phyloP scores from a whole-genome alignment of 495 filamentous ascomycete species.

The Friedmanniomyces endolithicus region DNA sequence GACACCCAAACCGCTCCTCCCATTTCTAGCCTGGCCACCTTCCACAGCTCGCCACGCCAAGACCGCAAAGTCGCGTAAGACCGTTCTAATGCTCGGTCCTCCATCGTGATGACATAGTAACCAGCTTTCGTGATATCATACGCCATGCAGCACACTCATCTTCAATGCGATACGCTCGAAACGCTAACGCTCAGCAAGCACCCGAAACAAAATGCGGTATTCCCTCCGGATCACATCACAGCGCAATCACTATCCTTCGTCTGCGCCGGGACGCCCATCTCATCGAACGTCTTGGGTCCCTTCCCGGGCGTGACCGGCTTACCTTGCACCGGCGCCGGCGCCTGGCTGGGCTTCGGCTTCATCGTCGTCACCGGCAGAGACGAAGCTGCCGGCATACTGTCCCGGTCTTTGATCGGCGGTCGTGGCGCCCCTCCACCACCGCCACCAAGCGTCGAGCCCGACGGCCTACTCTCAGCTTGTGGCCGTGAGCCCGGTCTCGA shows the following conservation, averaged over 20 bases:
- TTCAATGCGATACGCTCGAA: too few relatives aligned
- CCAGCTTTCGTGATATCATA: too few relatives aligned
- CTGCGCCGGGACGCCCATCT: slow-evolving; percentile 81
- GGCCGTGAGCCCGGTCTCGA: slow-evolving; percentile 7
- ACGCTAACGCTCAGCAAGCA: too few relatives aligned
- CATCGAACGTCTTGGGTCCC: slow-evolving; percentile 93
- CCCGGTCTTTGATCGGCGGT: neutral
- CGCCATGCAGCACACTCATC: too few relatives aligned
- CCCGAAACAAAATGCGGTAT: too few relatives aligned
- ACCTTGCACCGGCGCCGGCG: neutral
- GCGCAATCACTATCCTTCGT: slow-evolving; percentile 83
- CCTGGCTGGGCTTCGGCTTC: neutral
- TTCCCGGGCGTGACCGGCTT: slow-evolving; percentile 43
- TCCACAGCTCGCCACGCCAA: too few relatives aligned
- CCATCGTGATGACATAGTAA: too few relatives aligned
- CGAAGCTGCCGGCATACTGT: neutral
- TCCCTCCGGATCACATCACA: neutral
- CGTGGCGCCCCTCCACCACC: neutral
- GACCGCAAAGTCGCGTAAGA: too few relatives aligned
- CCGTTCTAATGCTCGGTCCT: too few relatives aligned
- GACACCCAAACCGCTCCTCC: too few relatives aligned
- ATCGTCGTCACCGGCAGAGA: neutral
- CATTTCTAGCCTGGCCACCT: too few relatives aligned
- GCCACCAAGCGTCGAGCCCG: neutral
- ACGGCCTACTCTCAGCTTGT: neutral